Conservation (phyloP, 2,329 filamentous ascomycete species). For the Chaetomium strumarium region DNA sequence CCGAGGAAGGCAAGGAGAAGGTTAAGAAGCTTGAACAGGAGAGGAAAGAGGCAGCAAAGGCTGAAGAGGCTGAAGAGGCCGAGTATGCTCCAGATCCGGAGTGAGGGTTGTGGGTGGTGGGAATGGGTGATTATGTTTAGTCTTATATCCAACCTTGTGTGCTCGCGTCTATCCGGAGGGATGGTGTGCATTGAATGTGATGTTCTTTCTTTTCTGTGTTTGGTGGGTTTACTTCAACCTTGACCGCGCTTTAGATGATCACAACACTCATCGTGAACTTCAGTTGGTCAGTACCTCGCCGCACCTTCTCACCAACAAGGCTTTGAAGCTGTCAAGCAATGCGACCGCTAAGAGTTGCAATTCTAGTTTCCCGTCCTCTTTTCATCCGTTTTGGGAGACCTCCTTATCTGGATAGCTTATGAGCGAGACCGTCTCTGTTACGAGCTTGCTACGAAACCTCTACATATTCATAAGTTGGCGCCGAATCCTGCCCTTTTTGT, state of each 20-base stretch:
- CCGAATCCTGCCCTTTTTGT: neutral
- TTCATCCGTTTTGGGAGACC: neutral
- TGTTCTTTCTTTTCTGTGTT: too few species aligned
- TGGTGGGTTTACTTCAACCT: too few species aligned
- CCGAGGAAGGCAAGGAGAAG: constrained; percentile 73
- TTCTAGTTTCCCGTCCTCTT: neutral
- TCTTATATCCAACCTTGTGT: neutral
- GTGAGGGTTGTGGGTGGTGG: neutral
- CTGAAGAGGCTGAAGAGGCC: constrained; percentile 14
- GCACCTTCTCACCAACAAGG: neutral
- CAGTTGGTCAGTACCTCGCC: too few species aligned
- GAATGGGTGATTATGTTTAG: neutral
- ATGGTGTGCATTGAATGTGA: too few species aligned
- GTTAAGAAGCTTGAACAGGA: constrained; percentile 64
- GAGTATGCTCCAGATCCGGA: constrained; percentile 23
- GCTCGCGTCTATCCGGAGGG: neutral
- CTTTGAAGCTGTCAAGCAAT: neutral
- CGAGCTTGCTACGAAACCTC: neutral
- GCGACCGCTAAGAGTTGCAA: neutral
- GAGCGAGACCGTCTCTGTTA: neutral
- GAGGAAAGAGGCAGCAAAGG: constrained; percentile 17
- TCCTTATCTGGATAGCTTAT: neutral
- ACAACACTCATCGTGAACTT: too few species aligned
- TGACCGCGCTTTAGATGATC: too few species aligned
- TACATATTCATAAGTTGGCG: neutral